Conservation (phyloP, 2,329 filamentous ascomycete species). For the Trichoderma afroharzianum region DNA sequence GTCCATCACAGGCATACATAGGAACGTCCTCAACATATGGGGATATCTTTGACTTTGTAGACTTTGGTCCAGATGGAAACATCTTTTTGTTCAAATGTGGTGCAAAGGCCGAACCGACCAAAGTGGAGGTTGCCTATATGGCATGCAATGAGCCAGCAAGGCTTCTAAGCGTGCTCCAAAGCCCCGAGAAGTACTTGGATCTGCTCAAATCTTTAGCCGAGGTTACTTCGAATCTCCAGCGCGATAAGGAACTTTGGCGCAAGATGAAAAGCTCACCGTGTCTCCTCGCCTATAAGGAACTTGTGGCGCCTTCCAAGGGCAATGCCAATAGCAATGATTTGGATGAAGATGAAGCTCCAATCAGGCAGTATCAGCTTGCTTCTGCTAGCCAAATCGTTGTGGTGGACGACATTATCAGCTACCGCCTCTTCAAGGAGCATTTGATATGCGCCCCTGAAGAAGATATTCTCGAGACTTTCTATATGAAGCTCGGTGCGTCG, state of each 20-base stretch:
- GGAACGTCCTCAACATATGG: slow-evolving; percentile 68
- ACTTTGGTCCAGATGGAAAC: slow-evolving; percentile 86
- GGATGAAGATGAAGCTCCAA: slow-evolving; percentile 60
- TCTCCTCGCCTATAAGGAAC: slow-evolving; percentile 78
- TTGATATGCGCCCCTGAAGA: slow-evolving; percentile 88
- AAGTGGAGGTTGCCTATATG: slow-evolving; percentile 76
- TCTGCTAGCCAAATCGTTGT: slow-evolving; percentile 70
- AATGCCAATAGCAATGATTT: slow-evolving; percentile 43
- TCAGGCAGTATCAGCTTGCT: slow-evolving; percentile 76
- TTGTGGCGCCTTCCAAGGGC: slow-evolving; percentile 45
- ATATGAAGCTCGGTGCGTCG: slow-evolving; percentile 73
- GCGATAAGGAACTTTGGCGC: slow-evolving; percentile 72
- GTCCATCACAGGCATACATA: slow-evolving; percentile 75
- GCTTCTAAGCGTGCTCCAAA: slow-evolving; percentile 75
- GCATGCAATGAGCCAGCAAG: slow-evolving; percentile 80
- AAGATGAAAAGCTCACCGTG: slow-evolving; percentile 74
- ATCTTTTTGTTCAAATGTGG: slow-evolving; percentile 84
- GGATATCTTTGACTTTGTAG: slow-evolving; percentile 94
- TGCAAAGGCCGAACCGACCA: slow-evolving; percentile 87
- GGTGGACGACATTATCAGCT: slow-evolving; percentile 84
- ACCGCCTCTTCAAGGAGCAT: slow-evolving; percentile 79
- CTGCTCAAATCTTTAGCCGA: slow-evolving; percentile 79
- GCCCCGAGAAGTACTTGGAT: slow-evolving; percentile 79
- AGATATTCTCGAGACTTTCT: slow-evolving; percentile 80
- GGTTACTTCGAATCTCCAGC: slow-evolving; percentile 64